Conservation (phyloP, 352 stramenopile species). For the Albugo candida region DNA sequence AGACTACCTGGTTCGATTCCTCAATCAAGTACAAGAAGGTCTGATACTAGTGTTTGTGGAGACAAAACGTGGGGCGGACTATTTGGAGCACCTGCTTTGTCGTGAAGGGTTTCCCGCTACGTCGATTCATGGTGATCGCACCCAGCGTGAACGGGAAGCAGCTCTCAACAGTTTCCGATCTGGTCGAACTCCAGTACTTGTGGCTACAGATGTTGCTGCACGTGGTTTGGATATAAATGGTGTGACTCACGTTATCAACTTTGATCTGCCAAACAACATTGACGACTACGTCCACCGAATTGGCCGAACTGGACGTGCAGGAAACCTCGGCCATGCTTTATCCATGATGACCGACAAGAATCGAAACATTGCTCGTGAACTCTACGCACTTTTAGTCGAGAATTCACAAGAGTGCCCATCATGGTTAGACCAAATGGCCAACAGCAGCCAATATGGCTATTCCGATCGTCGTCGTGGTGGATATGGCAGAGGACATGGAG, state of each 20-base stretch:
- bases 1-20: conserved; percentile 89
- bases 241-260: conserved; percentile 95
- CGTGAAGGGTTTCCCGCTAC: conserved; percentile 79
- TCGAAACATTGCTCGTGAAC: conserved; percentile 90
- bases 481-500: conserved; percentile 20
- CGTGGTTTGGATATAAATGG: conserved; percentile 97
- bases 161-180: conserved; percentile 86
- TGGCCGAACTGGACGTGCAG: conserved; percentile 95
- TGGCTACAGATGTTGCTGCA: conserved; percentile 96
- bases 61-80: conserved; percentile 95
- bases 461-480: conserved; percentile 18
- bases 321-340: conserved; percentile 92
- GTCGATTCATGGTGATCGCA: conserved; percentile 97
- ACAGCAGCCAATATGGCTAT: conserved; percentile 31
- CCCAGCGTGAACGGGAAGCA: conserved; percentile 87
- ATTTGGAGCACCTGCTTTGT: conserved; percentile 91
- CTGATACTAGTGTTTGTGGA: conserved; percentile 97
- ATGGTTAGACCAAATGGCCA: conserved; percentile 90
- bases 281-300: conserved; percentile 99
- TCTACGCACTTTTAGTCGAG: conserved; percentile 92
- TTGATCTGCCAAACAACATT: conserved; percentile 96
- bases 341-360: conserved; percentile 99
- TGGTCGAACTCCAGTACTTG: conserved; percentile 82
- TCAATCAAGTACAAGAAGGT: conserved; percentile 83
- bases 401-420: conserved; percentile 89